A percentile compares a stretch with the other conserved stretches of the same genome.
Conservation (phyloP, 2,329 filamentous ascomycete species). For the Fusarium armeniacum region DNA sequence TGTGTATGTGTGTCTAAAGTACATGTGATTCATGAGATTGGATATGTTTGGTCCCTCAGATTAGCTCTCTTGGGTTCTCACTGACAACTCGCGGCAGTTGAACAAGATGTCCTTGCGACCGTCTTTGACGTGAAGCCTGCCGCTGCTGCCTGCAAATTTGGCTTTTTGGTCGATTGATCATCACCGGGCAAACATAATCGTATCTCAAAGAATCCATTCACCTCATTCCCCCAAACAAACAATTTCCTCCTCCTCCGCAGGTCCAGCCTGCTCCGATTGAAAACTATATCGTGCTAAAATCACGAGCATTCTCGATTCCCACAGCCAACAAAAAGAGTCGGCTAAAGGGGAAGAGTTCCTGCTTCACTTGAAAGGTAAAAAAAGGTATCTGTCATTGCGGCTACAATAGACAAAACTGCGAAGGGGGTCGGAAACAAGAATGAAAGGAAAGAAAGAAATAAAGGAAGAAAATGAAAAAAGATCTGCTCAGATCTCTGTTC, state of each 20-base stretch:
- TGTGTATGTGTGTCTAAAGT: neutral
- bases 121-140: slow-evolving; percentile 30
- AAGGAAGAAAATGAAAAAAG: slow-evolving; percentile 17
- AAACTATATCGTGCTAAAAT: slow-evolving; percentile 62
- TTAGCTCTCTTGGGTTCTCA: slow-evolving; percentile 71
- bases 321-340: neutral
- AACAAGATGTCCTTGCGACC: slow-evolving; percentile 20
- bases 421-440: slow-evolving; percentile 8
- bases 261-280: slow-evolving; percentile 65
- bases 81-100: slow-evolving; percentile 59
- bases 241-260: slow-evolving; percentile 6
- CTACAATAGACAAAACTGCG: slow-evolving; percentile 40
- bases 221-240: slow-evolving; percentile 1
- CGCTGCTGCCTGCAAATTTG: slow-evolving; percentile 69
- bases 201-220: slow-evolving; percentile 25
- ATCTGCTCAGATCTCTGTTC: slow-evolving; percentile 67
- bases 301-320: slow-evolving; percentile 44
- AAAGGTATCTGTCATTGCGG: slow-evolving; percentile 57
- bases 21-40: slow-evolving; percentile 19
- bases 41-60: slow-evolving; percentile 61
- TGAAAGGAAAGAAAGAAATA: neutral
- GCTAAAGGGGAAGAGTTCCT: neutral
- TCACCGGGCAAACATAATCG: slow-evolving; percentile 59
- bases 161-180: slow-evolving; percentile 69
- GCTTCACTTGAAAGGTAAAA: slow-evolving; percentile 36